Evolutionary conservation across 305 asterid species (phyloP).

Genomic region (Fraxinus baroniana): DNA sequence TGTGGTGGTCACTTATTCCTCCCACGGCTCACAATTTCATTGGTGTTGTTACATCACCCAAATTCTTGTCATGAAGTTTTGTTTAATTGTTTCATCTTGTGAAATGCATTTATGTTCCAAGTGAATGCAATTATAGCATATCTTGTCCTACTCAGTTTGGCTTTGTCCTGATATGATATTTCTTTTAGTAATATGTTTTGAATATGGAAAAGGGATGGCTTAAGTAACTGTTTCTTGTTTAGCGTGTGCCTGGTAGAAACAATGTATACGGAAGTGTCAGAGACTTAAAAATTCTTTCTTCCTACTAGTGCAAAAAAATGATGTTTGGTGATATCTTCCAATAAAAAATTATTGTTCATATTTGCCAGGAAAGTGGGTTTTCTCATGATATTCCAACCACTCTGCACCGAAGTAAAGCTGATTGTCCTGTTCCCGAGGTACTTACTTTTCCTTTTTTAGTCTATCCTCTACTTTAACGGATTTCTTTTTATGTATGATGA

Average conservation of each 20-base stretch:
- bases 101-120: background rate
- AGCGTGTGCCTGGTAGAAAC: background rate
- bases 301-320: constrained; percentile 13
- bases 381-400: constrained; percentile 96
- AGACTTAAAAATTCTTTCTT: constrained; percentile 19
- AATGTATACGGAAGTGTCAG: background rate
- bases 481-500: background rate
- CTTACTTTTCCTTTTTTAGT: background rate
- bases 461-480: background rate
- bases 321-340: background rate
- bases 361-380: constrained; percentile 75
- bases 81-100: background rate
- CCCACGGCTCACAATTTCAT: background rate
- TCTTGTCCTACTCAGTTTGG: background rate
- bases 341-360: constrained; percentile 16
- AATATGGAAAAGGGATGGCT: background rate
- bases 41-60: background rate
- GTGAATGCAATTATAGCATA: background rate
- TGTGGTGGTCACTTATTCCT: background rate
- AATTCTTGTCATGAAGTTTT: background rate
- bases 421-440: constrained; percentile 98
- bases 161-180: background rate
- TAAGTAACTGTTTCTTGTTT: constrained; percentile 10
- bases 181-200: background rate
- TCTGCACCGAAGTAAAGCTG: constrained; percentile 95